Percentiles rank a stretch among this genome's conserved stretches.
Evolutionary conservation across 2,329 filamentous ascomycete species (phyloP).

Genomic region (Penicillium concentricum): DNA sequence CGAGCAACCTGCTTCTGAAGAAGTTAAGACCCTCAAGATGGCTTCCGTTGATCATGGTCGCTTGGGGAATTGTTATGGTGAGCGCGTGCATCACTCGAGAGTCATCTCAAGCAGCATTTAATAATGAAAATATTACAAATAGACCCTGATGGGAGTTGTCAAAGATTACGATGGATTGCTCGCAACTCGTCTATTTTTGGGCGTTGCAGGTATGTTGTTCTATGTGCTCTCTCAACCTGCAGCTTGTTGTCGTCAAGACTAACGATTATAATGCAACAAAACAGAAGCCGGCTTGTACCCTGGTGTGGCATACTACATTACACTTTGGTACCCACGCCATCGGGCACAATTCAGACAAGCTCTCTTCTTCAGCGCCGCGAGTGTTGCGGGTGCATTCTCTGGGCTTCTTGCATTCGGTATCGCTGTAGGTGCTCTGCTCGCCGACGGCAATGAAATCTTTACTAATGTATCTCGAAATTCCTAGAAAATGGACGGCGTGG

Average conservation of each 20-base stretch:
- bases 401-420: slow-evolving; percentile 54
- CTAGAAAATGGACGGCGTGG: slow-evolving; percentile 51
- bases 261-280: background rate
- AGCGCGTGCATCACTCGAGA: background rate
- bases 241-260: background rate
- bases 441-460: slow-evolving; percentile 14
- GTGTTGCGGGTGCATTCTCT: slow-evolving; percentile 53
- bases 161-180: slow-evolving; percentile 49
- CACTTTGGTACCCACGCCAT: slow-evolving; percentile 47
- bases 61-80: slow-evolving; percentile 50
- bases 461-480: background rate
- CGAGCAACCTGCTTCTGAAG: slow-evolving; percentile 23
- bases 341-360: slow-evolving; percentile 47
- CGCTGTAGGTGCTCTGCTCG: slow-evolving; percentile 35
- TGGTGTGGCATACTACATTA: slow-evolving; percentile 47
- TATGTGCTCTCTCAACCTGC: background rate
- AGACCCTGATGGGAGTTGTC: slow-evolving; percentile 50
- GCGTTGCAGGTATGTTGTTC: slow-evolving; percentile 30
- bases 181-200: slow-evolving; percentile 47
- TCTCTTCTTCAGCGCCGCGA: slow-evolving; percentile 49
- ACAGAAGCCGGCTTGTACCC: slow-evolving; percentile 45
- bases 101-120: background rate
- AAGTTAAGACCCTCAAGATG: slow-evolving; percentile 28
- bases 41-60: slow-evolving; percentile 35
- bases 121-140: background rate